Percentiles rank a stretch among this genome's conserved stretches.
Evolutionary conservation across 2,329 filamentous ascomycete species (phyloP).

Genomic region (Raffaelea albimanens): DNA sequence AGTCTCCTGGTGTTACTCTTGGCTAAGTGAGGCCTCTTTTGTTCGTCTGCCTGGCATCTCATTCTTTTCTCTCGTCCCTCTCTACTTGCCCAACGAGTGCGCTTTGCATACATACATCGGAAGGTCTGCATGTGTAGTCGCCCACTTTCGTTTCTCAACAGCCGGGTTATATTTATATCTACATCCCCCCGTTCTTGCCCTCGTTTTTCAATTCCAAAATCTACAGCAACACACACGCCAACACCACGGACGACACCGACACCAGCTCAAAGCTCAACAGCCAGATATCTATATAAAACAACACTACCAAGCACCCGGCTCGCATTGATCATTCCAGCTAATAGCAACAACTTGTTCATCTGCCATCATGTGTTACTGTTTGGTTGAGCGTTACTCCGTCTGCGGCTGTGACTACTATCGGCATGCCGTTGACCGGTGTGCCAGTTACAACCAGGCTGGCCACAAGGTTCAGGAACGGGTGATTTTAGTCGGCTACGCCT

Average conservation of each 20-base stretch:
- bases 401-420: constrained; percentile 84
- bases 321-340: constrained; percentile 9
- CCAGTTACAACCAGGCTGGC: constrained; percentile 61
- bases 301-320: constrained; percentile 6
- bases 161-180: constrained; percentile 9
- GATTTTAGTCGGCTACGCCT: constrained; percentile 76
- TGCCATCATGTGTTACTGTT: constrained; percentile 70
- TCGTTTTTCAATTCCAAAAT: background rate
- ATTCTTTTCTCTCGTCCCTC: no score
- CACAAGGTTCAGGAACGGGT: constrained; percentile 65
- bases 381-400: constrained; percentile 76
- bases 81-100: no score
- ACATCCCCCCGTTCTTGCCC: background rate
- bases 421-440: constrained; percentile 77
- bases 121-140: background rate
- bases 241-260: constrained; percentile 1
- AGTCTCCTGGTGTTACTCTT: no score
- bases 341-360: background rate
- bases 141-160: background rate
- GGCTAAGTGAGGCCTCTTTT: no score
- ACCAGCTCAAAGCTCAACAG: no score
- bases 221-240: background rate
- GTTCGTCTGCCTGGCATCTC: no score
- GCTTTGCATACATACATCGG: no score
- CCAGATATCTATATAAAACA: constrained; percentile 3